Evolutionary conservation across 2,329 filamentous ascomycete species (phyloP).

Genomic region (Aureobasidium leucospermi): DNA sequence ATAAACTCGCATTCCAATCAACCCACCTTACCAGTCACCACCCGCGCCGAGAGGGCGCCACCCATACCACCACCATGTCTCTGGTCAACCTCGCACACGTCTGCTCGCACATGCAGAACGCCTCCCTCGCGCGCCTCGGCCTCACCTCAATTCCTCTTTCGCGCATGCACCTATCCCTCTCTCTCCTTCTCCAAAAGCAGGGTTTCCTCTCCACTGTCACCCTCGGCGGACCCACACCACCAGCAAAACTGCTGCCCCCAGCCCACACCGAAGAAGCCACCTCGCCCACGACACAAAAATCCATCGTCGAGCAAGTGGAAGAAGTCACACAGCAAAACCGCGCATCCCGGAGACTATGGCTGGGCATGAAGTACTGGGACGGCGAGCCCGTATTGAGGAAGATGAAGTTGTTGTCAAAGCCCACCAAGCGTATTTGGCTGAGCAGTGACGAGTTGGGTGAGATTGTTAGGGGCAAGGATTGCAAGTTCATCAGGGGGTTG

Average conservation of each 20-base stretch:
- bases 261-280: conserved; percentile 9
- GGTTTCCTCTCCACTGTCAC: conserved; percentile 78
- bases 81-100: conserved; percentile 69
- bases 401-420: conserved; percentile 62
- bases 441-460: conserved; percentile 54
- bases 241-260: conserved; percentile 23
- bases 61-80: conserved; percentile 47
- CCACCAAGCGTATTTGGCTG: conserved; percentile 64
- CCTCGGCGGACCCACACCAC: conserved; percentile 57
- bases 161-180: conserved; percentile 70
- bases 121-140: conserved; percentile 71
- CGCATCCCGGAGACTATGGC: conserved; percentile 69
- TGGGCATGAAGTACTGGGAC: conserved; percentile 85
- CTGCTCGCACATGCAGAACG: conserved; percentile 89
- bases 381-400: conserved; percentile 68
- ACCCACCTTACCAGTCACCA: background rate
- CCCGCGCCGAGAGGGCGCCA: conserved; percentile 14
- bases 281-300: conserved; percentile 2
- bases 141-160: conserved; percentile 76
- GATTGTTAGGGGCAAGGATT: conserved; percentile 61
- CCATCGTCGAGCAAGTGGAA: conserved; percentile 18
- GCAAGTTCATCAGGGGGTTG: conserved; percentile 62
- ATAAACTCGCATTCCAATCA: no score
- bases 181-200: conserved; percentile 70
- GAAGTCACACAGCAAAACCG: conserved; percentile 50